Evolutionary conservation across 129 eudicot species (phyloP), one percentile per base, ranked within the genome.

Genomic region (Glebionis coronaria): DNA sequence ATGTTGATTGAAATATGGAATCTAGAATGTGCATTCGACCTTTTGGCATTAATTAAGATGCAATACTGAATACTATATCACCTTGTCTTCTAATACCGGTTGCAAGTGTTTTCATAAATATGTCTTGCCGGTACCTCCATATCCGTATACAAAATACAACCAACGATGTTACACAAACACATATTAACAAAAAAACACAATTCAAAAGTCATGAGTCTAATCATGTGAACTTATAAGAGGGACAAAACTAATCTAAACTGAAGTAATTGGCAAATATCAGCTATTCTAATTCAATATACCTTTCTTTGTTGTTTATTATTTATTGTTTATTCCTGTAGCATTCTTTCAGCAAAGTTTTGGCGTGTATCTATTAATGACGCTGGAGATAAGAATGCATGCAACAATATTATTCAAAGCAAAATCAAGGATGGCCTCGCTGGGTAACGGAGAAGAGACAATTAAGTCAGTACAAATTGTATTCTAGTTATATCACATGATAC

Each of bases 321-420:
- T 60, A 69, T 67, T 68, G 78, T 93, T 77, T 80, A 83, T 81
- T 82, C 82, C 70, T 93, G 97, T 93, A 93, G 99, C 95, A 87
- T 93, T 89, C 99, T 93, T 89, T 86, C 97, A 77, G 90, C 95
- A 81, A 97, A 93, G 81, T 93, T 93, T 86, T 77, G 89, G 85
- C 97, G 81, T 75, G 85, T 81, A 79, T 82, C 95, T 68, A 64
- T 79, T 56, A 93, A 69, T 69, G 95, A 81, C 72, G 70, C 88
- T 73, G 92, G 87, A 31, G 74, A 78, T 64, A 61, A 63, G 71
- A 95, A n/a, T n/a, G n/a, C n/a, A 86, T 84, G 78, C 56, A 25
- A 57, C 77, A 65, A 76, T 82, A 44, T 44, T 82, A 55, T 78
- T 78, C 9, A 70, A 50, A 56, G 73, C 82, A 66, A 88, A 79